These are phyloP conservation scores for Aspergillus udagawae DNA, from an alignment of 2,329 filamentous ascomycete species.

Conservation along the genomic window DNA sequence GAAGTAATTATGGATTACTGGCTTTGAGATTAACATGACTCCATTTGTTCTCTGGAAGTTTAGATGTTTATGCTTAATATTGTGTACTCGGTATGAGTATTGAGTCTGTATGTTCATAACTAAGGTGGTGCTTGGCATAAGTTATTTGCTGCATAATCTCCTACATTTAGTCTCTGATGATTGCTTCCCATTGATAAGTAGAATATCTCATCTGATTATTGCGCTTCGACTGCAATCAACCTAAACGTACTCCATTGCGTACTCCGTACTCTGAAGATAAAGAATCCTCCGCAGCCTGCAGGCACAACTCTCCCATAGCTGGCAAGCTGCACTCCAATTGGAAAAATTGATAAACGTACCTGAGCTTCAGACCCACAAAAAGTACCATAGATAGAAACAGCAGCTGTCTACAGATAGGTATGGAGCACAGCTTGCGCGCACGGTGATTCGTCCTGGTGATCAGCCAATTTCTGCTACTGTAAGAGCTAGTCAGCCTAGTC, in stretches of 20 bases:
- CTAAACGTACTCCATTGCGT: neutral
- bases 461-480: neutral
- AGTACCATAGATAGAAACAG: constrained; percentile 14
- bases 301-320: neutral
- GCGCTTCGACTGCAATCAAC: too few relatives aligned
- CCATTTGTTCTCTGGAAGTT: neutral
- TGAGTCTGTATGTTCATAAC: neutral
- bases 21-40: neutral
- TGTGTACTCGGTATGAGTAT: neutral
- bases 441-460: neutral
- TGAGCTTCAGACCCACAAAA: constrained; percentile 5
- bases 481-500: neutral
- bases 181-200: neutral
- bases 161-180: neutral
- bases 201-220: too few relatives aligned
- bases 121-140: neutral
- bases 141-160: too few relatives aligned
- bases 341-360: neutral
- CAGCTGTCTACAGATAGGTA: neutral
- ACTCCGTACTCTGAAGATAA: neutral
- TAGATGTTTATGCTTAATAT: neutral
- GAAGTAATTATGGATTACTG: neutral
- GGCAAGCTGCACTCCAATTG: neutral
- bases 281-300: neutral
- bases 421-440: neutral